phyloP scores from a whole-genome alignment of 2,329 filamentous ascomycete species.

The Apiospora marii region DNA sequence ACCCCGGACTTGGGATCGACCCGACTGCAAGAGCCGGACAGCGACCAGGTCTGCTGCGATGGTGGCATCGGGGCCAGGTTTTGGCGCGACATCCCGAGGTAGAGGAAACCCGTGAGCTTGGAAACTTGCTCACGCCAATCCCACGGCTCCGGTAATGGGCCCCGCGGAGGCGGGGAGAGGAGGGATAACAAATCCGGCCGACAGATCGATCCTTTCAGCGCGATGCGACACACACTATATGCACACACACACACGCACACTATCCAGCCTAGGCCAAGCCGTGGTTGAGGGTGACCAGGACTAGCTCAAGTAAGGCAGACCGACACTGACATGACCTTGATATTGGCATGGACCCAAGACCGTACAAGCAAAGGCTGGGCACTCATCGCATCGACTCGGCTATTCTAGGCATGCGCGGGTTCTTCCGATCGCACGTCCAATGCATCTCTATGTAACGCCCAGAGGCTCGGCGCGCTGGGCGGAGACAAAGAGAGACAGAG shows the following conservation, averaged over 20 bases:
- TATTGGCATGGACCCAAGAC: background rate
- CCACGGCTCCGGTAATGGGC: background rate
- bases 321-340: background rate
- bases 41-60: background rate
- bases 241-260: background rate
- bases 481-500: background rate
- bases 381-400: background rate
- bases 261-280: no score
- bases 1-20: constrained; percentile 3
- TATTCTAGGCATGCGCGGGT: background rate
- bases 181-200: background rate
- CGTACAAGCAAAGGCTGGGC: background rate
- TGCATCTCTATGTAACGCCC: background rate
- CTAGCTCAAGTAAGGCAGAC: background rate
- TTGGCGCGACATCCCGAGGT: background rate
- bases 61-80: background rate
- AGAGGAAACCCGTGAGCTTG: constrained; percentile 8
- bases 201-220: background rate
- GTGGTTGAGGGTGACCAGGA: background rate
- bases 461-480: background rate
- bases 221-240: background rate
- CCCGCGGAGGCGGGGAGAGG: background rate
- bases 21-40: constrained; percentile 11
- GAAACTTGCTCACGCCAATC: background rate
- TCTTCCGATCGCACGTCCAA: background rate